A percentile compares a stretch with the other conserved stretches of the same genome.
These are phyloP conservation scores for Ophiobolus disseminans DNA, from an alignment of 2,329 filamentous ascomycete genomes.

Conservation along the genomic window DNA sequence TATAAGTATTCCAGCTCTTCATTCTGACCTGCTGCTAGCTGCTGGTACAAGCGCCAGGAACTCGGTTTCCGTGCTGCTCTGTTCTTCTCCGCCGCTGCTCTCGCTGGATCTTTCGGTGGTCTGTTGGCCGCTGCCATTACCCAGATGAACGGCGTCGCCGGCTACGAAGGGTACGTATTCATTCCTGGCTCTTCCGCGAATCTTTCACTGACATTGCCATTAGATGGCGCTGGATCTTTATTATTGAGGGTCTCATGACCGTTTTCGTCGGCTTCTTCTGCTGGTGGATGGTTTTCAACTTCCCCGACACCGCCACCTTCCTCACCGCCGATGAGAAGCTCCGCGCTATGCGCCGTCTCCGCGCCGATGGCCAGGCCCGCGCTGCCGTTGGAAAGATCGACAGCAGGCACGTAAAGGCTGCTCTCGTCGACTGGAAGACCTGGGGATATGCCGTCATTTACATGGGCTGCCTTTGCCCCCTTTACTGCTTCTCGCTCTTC, in stretches of 20 bases:
- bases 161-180: slow-evolving; percentile 46
- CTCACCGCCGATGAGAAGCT: slow-evolving; percentile 60
- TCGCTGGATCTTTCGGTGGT: slow-evolving; percentile 67
- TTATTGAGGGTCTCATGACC: slow-evolving; percentile 47
- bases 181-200: background rate
- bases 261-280: slow-evolving; percentile 46
- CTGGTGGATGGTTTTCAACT: slow-evolving; percentile 69
- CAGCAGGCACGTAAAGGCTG: slow-evolving; percentile 50
- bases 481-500: slow-evolving; percentile 47
- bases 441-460: slow-evolving; percentile 65
- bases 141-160: slow-evolving; percentile 66
- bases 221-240: slow-evolving; percentile 24
- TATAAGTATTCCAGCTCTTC: background rate
- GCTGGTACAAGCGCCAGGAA: slow-evolving; percentile 63
- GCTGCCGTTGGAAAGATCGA: slow-evolving; percentile 60
- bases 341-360: slow-evolving; percentile 68
- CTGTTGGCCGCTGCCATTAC: slow-evolving; percentile 65
- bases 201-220: background rate
- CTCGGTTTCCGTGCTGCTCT: slow-evolving; percentile 62
- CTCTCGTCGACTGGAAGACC: slow-evolving; percentile 58
- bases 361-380: slow-evolving; percentile 72
- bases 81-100: slow-evolving; percentile 65
- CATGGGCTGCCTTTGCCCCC: slow-evolving; percentile 64
- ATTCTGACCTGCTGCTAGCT: slow-evolving; percentile 36
- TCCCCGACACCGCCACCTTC: slow-evolving; percentile 66